phyloP scores from a whole-genome alignment of 2,329 filamentous ascomycete genomes.

The Fusarium ambrosium region DNA sequence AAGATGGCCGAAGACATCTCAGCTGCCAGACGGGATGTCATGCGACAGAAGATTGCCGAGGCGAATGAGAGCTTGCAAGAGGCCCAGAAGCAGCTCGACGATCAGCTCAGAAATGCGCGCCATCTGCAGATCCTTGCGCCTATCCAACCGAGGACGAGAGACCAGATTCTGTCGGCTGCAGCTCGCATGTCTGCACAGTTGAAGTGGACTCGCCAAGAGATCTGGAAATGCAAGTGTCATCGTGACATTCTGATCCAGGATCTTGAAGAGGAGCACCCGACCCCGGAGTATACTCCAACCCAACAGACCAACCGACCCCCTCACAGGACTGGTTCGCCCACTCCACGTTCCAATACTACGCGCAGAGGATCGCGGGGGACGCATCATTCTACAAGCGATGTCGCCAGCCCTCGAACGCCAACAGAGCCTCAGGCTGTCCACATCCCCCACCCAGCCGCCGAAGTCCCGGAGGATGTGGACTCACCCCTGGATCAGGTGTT shows the following conservation, averaged over 20 bases:
- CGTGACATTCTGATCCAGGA: slow-evolving; percentile 89
- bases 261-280: slow-evolving; percentile 78
- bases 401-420: slow-evolving; percentile 44
- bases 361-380: slow-evolving; percentile 48
- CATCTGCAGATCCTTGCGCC: slow-evolving; percentile 91
- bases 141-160: slow-evolving; percentile 89
- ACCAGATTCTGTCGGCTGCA: slow-evolving; percentile 87
- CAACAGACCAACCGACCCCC: slow-evolving; percentile 44
- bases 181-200: slow-evolving; percentile 87
- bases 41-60: slow-evolving; percentile 86
- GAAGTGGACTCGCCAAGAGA: slow-evolving; percentile 94
- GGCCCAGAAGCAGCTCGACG: slow-evolving; percentile 83
- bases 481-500: slow-evolving; percentile 49
- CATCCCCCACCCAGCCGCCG: slow-evolving; percentile 32
- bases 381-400: slow-evolving; percentile 43
- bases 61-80: slow-evolving; percentile 82
- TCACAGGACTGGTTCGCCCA: slow-evolving; percentile 46
- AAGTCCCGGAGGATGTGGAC: slow-evolving; percentile 37
- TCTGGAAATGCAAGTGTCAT: slow-evolving; percentile 93
- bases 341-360: slow-evolving; percentile 38
- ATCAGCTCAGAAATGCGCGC: slow-evolving; percentile 87
- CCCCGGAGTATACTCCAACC: slow-evolving; percentile 38
- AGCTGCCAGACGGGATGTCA: slow-evolving; percentile 83
- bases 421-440: slow-evolving; percentile 41
- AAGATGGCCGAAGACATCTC: slow-evolving; percentile 91